Evolutionary conservation across 305 asterid species (phyloP).

Genomic region (Fraxinus sp.): DNA sequence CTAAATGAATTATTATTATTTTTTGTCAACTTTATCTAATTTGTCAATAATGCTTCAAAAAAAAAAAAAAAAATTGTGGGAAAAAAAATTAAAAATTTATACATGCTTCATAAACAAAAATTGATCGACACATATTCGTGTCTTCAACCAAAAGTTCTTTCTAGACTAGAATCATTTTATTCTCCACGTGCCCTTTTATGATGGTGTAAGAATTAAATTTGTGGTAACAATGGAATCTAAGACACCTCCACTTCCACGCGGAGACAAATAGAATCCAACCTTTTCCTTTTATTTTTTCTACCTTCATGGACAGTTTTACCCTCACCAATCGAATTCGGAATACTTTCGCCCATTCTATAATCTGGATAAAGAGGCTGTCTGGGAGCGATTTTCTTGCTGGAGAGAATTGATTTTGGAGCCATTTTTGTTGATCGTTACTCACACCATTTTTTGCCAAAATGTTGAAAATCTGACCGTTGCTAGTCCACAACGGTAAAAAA

Average conservation of each 20-base stretch:
- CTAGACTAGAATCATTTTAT: neutral
- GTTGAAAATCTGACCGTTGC: too few species aligned
- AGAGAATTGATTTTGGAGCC: too few species aligned
- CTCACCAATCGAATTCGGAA: neutral
- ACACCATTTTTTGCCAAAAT: too few species aligned
- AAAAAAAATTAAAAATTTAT: too few species aligned
- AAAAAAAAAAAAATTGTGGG: too few species aligned
- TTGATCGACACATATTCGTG: neutral
- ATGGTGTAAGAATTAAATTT: neutral
- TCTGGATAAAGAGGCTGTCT: too few species aligned
- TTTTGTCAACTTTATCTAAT: too few species aligned
- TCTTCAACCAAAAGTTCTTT: neutral
- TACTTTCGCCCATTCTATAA: neutral
- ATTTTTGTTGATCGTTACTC: too few species aligned
- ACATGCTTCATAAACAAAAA: neutral
- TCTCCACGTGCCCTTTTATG: neutral
- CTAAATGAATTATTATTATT: neutral
- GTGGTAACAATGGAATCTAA: neutral
- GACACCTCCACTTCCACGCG: neutral
- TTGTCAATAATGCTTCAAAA: too few species aligned
- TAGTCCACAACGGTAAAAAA: too few species aligned
- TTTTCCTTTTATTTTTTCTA: too few species aligned
- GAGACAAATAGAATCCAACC: neutral
- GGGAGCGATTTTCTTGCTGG: too few species aligned
- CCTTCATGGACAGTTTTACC: neutral